Evolutionary conservation across 169 alveolate species (phyloP), one percentile per base, ranked within the genome.

Genomic region (Plasmodium chabaudi): DNA sequence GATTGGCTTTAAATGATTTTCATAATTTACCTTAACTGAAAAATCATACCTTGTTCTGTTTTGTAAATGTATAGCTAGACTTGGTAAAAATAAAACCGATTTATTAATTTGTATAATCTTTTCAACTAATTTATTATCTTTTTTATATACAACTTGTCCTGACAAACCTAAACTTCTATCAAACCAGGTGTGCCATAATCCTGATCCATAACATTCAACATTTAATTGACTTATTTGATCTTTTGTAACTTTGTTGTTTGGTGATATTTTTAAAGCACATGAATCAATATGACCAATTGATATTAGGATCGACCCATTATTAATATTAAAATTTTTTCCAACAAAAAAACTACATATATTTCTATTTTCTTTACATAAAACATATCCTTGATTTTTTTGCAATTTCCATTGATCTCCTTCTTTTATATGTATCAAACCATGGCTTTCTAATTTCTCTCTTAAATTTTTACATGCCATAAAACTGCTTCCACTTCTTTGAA

Each of bases 181-280:
- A 89, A 98, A 94, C 99, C 99, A 98, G 9, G 99, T 97, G 68
- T 98, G 98, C 99, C 99, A 98, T 17, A 98, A 93, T 10, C 99
- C 99, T 10, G 99, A 99, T 2, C 99, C 99, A 93, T 98, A 98
- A 19, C 94, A 88, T 17, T 77, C 92, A 21, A 87, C 90, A 13
- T 74, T 69, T 17, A 75, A 25, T 51, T 75, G 88, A n/a, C 64
- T 47, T 42, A 75, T 15, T 56, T 75, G 63, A 63, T 67, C 64
- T 51, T 42, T 75, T 27, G 68, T 51, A 7, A 46, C 17, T n/a
- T 65, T 79, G 13, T 79, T 79, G 44, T 79, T 79, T 0, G 89
- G 89, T 9, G 89, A 49, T 27, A 79, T 67, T 64, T 79, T 79
- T 49, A 79, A 65, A 9, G 72, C 47, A 21, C 89, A 79, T 2